phyloP scores from a whole-genome alignment of 495 filamentous ascomycete species.

The Neurospora pannonica region DNA sequence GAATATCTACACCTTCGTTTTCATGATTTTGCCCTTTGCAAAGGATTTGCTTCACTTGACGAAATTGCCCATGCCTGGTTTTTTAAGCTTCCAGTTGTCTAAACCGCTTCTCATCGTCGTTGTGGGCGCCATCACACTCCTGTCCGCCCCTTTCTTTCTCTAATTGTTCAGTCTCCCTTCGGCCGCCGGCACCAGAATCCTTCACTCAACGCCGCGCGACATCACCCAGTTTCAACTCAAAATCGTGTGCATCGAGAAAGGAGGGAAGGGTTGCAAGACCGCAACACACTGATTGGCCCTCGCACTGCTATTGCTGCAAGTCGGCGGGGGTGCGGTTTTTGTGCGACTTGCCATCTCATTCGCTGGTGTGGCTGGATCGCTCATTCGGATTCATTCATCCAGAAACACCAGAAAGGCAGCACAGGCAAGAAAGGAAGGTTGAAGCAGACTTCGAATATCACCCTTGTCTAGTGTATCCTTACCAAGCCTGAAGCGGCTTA shows the following conservation, averaged over 20 bases:
- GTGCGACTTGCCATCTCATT: not conserved
- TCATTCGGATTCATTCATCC: not conserved
- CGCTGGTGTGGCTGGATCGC: not conserved
- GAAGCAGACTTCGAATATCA: not conserved
- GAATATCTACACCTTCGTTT: not conserved
- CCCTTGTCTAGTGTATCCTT: not conserved
- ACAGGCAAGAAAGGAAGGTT: not conserved
- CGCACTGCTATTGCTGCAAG: not conserved
- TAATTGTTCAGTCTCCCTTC: not conserved
- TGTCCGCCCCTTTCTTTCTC: not conserved
- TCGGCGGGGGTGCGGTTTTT: not conserved
- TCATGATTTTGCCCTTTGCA: not conserved
- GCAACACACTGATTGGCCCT: not conserved
- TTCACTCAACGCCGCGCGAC: not conserved
- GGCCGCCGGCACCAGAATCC: not conserved
- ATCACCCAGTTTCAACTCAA: not conserved
- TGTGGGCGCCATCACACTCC: not conserved
- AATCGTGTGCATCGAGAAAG: not conserved
- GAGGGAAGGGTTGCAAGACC: not conserved
- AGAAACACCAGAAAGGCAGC: not conserved
- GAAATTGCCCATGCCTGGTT: not conserved
- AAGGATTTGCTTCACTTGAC: not conserved
- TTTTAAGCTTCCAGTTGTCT: not conserved
- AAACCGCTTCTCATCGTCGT: not conserved
- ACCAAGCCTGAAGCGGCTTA: not conserved